These are phyloP conservation scores for Penicillium brevicompactum DNA, from an alignment of 2,329 filamentous ascomycete genomes.

Conservation along the genomic window DNA sequence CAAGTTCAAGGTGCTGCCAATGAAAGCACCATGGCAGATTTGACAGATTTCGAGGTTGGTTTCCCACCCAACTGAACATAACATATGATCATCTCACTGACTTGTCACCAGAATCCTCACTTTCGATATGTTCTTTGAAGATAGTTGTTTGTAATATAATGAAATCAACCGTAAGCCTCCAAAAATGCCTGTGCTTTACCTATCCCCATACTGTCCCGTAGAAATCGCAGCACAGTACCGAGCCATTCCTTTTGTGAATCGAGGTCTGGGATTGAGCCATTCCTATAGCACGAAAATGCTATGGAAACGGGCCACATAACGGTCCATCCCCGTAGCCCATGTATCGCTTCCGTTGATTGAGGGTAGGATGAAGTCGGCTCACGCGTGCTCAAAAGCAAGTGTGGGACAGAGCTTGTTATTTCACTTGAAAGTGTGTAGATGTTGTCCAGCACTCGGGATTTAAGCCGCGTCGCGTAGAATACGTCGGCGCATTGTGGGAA, in stretches of 20 bases:
- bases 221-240: background rate
- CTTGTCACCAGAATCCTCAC: constrained; percentile 14
- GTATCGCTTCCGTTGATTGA: background rate
- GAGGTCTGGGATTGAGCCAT: background rate
- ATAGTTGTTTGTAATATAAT: background rate
- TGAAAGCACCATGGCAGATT: constrained; percentile 22
- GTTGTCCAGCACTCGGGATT: background rate
- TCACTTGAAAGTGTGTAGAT: background rate
- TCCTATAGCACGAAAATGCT: background rate
- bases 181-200: background rate
- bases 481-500: background rate
- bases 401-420: background rate
- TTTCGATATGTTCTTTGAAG: constrained; percentile 42
- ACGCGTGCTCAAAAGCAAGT: background rate
- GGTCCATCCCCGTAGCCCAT: background rate
- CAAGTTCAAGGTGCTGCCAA: background rate
- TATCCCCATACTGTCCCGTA: background rate
- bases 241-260: background rate
- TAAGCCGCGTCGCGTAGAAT: background rate
- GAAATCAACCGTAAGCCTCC: background rate
- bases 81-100: background rate
- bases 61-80: background rate
- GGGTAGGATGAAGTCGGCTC: background rate
- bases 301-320: background rate
- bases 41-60: constrained; percentile 33